These are phyloP conservation scores for Pilobolus umbonatus DNA, from an alignment of 192 early-diverging fungal genomes.

Conservation along the genomic window DNA sequence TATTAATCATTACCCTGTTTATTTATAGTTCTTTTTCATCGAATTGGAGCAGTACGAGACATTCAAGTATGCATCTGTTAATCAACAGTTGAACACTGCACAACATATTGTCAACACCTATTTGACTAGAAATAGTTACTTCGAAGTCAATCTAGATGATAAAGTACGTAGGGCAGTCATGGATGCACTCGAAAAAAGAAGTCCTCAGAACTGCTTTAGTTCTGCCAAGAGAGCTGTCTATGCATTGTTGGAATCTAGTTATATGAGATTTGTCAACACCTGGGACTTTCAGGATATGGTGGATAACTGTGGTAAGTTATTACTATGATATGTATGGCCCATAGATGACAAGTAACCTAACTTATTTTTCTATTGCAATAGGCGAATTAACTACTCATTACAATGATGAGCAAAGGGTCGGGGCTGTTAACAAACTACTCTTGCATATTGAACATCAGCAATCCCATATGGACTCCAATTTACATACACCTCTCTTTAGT, in stretches of 20 bases:
- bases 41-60: constrained; percentile 56
- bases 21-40: constrained; percentile 48
- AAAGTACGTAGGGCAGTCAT: constrained; percentile 38
- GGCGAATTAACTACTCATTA: constrained; percentile 34
- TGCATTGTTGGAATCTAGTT: constrained; percentile 41
- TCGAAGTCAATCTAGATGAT: constrained; percentile 57
- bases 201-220: constrained; percentile 28
- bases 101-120: constrained; percentile 55
- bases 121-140: constrained; percentile 45
- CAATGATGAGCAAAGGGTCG: constrained; percentile 23
- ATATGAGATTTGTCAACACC: constrained; percentile 32
- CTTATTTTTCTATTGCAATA: background rate
- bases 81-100: constrained; percentile 41
- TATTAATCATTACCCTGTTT: constrained; percentile 4
- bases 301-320: constrained; percentile 35
- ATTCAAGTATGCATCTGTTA: constrained; percentile 24
- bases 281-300: constrained; percentile 34
- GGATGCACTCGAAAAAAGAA: constrained; percentile 28
- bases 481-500: constrained; percentile 22
- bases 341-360: background rate
- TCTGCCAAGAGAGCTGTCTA: constrained; percentile 41
- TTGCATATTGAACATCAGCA: constrained; percentile 25
- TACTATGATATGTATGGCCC: background rate
- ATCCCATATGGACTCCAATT: constrained; percentile 17
- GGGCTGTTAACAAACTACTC: constrained; percentile 32